Percentiles rank a stretch among this genome's conserved stretches.
Evolutionary conservation across 129 eudicot species (phyloP).

Genomic region (Chrysanthemum makinoi): DNA sequence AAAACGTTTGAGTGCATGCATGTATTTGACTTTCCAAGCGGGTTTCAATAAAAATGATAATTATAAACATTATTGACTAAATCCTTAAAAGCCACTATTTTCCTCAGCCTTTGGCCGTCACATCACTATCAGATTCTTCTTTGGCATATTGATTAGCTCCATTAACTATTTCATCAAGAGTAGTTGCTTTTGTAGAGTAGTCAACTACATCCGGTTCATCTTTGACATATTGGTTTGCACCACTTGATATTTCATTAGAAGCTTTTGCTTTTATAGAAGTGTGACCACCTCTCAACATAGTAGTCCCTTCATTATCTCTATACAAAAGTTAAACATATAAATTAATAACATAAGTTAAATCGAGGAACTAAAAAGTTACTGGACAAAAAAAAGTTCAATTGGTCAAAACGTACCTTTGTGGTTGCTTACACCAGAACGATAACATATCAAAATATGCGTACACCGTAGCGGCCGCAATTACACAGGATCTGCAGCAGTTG

Average conservation of each 20-base stretch:
- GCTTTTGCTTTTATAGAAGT: slow-evolving; percentile 30
- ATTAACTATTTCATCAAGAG: slow-evolving; percentile 1
- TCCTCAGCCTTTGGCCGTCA: slow-evolving; percentile 7
- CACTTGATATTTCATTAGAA: slow-evolving; percentile 45
- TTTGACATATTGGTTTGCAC: slow-evolving; percentile 32
- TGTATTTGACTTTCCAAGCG: too few relatives aligned
- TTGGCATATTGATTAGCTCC: too few relatives aligned
- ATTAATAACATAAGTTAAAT: too few relatives aligned
- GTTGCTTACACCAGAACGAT: slow-evolving; percentile 16
- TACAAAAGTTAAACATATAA: too few relatives aligned
- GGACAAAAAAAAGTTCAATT: too few relatives aligned
- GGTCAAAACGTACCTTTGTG: neutral
- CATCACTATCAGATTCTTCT: slow-evolving; percentile 39
- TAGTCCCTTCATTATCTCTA: too few relatives aligned
- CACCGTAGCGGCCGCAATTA: slow-evolving; percentile 8
- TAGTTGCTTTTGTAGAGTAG: slow-evolving; percentile 30
- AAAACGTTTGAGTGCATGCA: too few relatives aligned
- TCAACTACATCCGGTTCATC: slow-evolving; percentile 29
- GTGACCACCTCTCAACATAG: neutral
- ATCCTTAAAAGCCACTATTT: neutral
- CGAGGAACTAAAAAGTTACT: too few relatives aligned
- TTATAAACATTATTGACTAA: slow-evolving; percentile 1
- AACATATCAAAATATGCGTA: neutral
- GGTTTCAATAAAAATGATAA: too few relatives aligned
- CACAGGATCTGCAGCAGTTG: slow-evolving; percentile 14